phyloP scores from a whole-genome alignment of 441 rosid genomes.

The Adansonia rubrostipa region DNA sequence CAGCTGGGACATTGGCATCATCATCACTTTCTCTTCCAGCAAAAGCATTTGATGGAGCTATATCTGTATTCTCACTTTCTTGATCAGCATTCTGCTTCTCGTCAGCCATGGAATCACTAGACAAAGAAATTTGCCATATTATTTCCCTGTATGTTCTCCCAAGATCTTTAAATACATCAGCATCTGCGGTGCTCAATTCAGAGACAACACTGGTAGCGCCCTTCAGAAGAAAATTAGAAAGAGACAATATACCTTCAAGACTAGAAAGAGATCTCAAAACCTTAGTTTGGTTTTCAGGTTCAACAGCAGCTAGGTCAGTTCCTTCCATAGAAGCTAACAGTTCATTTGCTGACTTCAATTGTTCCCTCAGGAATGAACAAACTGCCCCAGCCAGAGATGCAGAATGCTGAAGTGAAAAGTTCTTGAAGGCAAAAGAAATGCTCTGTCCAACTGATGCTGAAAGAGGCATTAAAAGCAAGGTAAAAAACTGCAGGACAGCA shows the following conservation, averaged over 20 bases:
- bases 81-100: constrained; percentile 62
- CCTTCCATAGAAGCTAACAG: constrained; percentile 65
- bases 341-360: constrained; percentile 64
- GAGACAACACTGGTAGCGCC: constrained; percentile 74
- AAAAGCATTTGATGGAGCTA: constrained; percentile 62
- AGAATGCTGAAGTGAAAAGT: constrained; percentile 91
- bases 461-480: constrained; percentile 83
- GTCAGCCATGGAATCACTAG: constrained; percentile 73
- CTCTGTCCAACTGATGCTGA: constrained; percentile 83
- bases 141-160: constrained; percentile 75
- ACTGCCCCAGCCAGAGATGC: constrained; percentile 80
- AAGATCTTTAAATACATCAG: constrained; percentile 87
- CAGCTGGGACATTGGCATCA: constrained; percentile 66
- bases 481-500: constrained; percentile 73
- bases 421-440: constrained; percentile 84
- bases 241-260: constrained; percentile 79
- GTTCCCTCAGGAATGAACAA: constrained; percentile 78
- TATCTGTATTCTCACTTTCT: constrained; percentile 62
- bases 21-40: constrained; percentile 89
- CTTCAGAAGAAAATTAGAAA: constrained; percentile 84
- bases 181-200: constrained; percentile 89
- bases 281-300: constrained; percentile 57
- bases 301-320: constrained; percentile 61
- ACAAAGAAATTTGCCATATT: constrained; percentile 86
- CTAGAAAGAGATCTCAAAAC: constrained; percentile 71